Base-by-base conservation (phyloP, 345 rosid species). In the Citrus glauca region DNA sequence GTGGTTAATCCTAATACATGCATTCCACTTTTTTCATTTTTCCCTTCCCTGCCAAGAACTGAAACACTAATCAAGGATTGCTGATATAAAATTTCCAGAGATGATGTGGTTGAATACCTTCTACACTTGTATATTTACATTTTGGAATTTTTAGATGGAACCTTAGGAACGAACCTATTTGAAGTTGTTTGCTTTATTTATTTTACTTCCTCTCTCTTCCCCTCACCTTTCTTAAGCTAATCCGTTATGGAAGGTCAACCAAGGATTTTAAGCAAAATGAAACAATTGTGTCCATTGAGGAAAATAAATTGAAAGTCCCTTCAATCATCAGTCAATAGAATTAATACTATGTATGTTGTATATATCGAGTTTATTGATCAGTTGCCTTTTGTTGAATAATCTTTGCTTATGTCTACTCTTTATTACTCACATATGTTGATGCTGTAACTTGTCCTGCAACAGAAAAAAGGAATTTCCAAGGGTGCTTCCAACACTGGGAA, bases 381-480 rank as follows among this genome's bases (percentile, higher is more conserved):
- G 24, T 73, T 25, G 16, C 27, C 22, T 28, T 28, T 16, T 45
- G 60, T 62, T 62, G 22, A 42, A 27, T 42, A 74, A 63, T 63
- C 61, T 62, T 62, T 20, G 28, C 28, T 62, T 62, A 27, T 74
- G 14, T 61, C 35, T 73, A 10, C 9, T 19, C 5, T 38, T 65
- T 42, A 35, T 16, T 28, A 9, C 16, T 3, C 17, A 8, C 4
- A 55, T 62, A 19, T 72, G 69, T 66, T 75, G 27, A 78, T 67
- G 68, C 32, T 64, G 13, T 69, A 76, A 68, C 67, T 71, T 73
- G 37, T 9, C 32, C 76, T 81, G 78, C 28, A 56, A 78, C 93
- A 92, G 98, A 78, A 78, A 4, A 87, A 87, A 83, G 90, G 91
- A 81, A 90, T 94, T 65, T 81, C 84, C 65, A 81, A 88, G 28